Conservation (phyloP, 1,284 basidiomycete genomes). For the Microbotryum saponariae region DNA sequence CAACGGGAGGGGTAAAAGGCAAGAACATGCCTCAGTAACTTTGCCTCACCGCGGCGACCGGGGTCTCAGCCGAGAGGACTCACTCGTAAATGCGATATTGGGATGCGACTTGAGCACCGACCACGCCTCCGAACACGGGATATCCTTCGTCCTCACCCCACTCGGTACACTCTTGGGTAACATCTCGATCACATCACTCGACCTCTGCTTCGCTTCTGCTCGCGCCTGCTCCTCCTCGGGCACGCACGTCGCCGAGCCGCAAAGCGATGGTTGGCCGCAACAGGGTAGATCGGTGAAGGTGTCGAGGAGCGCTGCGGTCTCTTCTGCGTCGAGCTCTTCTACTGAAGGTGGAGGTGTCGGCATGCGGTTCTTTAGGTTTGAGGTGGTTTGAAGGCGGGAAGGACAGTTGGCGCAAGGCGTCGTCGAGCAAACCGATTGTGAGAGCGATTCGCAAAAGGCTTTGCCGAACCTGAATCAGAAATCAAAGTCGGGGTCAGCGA, state of each 20-base stretch:
- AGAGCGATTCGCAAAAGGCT: constrained; percentile 31
- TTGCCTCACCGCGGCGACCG: not conserved
- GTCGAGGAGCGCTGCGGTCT: constrained; percentile 20
- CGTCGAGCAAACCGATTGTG: constrained; percentile 25
- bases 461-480: constrained; percentile 24
- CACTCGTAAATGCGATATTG: constrained; percentile 34
- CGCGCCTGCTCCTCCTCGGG: constrained; percentile 5
- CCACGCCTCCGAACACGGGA: constrained; percentile 36
- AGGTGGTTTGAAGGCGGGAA: constrained; percentile 1
- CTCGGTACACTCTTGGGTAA: constrained; percentile 15
- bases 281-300: constrained; percentile 33
- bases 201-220: not conserved
- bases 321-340: constrained; percentile 13
- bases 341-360: constrained; percentile 15
- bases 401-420: constrained; percentile 31
- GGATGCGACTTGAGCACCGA: constrained; percentile 33
- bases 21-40: not conserved
- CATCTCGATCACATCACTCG: constrained; percentile 8
- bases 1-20: not conserved
- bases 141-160: constrained; percentile 19
- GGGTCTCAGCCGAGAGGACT: constrained; percentile 1
- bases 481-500: constrained; percentile 7
- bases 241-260: constrained; percentile 31
- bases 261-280: constrained; percentile 33
- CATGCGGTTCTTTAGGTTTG: constrained; percentile 1